Conservation (phyloP, 371 early-diverging fungal genomes). For the Capillidium heterosporum region DNA sequence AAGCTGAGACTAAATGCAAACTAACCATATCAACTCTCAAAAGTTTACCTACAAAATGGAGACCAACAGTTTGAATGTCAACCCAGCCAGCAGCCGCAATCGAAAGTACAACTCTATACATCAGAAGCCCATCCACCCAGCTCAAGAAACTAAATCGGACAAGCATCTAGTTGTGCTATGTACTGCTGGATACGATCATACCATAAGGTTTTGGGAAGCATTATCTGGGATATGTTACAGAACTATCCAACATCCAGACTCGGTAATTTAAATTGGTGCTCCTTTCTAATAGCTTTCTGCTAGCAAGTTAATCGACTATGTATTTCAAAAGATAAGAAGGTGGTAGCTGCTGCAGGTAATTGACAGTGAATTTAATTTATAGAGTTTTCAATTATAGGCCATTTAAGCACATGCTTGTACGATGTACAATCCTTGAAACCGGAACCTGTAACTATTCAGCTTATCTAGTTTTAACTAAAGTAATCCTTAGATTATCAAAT, state of each 20-base stretch:
- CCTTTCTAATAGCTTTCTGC: background rate
- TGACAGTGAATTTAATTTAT: constrained; percentile 1
- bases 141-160: constrained; percentile 8
- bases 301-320: constrained; percentile 87
- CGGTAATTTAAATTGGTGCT: constrained; percentile 19
- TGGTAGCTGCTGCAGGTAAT: constrained; percentile 80
- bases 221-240: constrained; percentile 80
- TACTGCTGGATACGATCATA: constrained; percentile 91
- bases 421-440: constrained; percentile 64
- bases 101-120: too few species aligned
- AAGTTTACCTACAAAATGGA: too few species aligned
- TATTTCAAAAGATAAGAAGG: constrained; percentile 85
- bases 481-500: constrained; percentile 32
- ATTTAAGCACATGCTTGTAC: constrained; percentile 66
- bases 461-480: background rate
- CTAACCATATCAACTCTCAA: too few species aligned
- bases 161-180: constrained; percentile 74
- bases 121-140: too few species aligned
- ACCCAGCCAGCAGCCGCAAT: too few species aligned
- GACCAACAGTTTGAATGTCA: too few species aligned
- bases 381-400: constrained; percentile 20
- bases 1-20: too few species aligned
- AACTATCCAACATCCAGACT: constrained; percentile 87
- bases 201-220: constrained; percentile 95
- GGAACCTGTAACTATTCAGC: constrained; percentile 35